Conservation (phyloP, 768 basidiomycete species). For the Cantharellus cinnabarinus region DNA sequence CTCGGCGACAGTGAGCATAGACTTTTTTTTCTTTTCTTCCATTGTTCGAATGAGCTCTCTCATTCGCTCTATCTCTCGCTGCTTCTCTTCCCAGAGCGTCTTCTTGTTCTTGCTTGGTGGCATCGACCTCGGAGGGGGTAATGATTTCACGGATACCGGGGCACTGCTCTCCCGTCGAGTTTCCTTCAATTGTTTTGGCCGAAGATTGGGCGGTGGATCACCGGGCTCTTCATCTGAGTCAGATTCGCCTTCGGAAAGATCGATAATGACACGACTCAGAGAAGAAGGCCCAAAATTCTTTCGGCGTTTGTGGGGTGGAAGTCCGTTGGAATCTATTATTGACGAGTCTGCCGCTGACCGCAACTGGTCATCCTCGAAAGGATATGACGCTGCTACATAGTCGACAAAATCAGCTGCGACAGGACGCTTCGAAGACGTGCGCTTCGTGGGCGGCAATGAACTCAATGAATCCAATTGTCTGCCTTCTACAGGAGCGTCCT, state of each 20-base stretch:
- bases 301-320: background rate
- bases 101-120: background rate
- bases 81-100: background rate
- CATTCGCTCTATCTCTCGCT: background rate
- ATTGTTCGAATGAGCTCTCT: background rate
- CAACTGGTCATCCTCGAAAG: background rate
- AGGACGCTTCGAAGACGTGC: background rate
- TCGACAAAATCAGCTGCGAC: conserved; percentile 2
- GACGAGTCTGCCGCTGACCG: background rate
- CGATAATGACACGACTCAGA: background rate
- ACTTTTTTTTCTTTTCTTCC: background rate
- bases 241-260: background rate
- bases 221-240: background rate
- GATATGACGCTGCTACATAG: background rate
- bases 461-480: no score
- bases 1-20: background rate
- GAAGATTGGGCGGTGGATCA: background rate
- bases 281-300: background rate
- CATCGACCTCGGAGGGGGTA: background rate
- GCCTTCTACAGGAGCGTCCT: no score
- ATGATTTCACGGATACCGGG: background rate
- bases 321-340: background rate
- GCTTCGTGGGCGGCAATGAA: background rate
- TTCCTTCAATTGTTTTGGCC: background rate
- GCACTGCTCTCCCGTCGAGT: no score